Evolutionary conservation across 805 yeast species (phyloP), one percentile per base, ranked within the genome.

Genomic region (Kodamaea kakaduensis): DNA sequence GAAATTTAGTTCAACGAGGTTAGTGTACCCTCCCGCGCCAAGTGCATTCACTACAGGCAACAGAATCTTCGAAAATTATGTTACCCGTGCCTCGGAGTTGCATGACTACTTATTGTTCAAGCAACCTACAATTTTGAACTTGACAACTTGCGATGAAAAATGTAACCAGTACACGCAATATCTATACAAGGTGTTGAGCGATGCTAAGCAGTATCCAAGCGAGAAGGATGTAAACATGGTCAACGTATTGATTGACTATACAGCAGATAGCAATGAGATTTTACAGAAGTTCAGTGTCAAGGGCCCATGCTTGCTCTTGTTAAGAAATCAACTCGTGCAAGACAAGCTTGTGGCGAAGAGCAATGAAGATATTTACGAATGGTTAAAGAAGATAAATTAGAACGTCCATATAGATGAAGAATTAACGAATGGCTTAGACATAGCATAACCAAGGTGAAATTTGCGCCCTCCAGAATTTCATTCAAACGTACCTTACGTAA

Each of bases 71-170:
- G 65, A 62, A 22, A 52, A 58, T 15, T 67, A 64, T 24, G 63
- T 85, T 13, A 65, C 79, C 42, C 66, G 72, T 37, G 71, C 73
- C 14, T 59, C 66, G 34, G 95, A 86, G 46, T 57, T 86, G 29
- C 77, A 79, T 34, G 71, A 73, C 22, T 47, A 73, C 18, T 46
- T 78, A 23, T 51, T 78, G 19, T 61, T 71, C 36, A 71, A 75
- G 38, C 69, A 72, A 27, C 93, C 94, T 1, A 58, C 84, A 37
- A 56, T 85, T 30, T 64, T 84, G 48, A 81, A 85, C 55, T 86
- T 86, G 59, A 83, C 88, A 1, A 64, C 74, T 27, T 86, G 86
- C 7, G 86, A 82, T 46, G 63, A 71, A 3, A 63, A 71, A 16
- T 77, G 82, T 41, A 77, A 81, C 51, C 69, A 69, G 40, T 67